Base-by-base conservation (phyloP, 2,329 filamentous ascomycete species). In the Ascochyta fabae region DNA sequence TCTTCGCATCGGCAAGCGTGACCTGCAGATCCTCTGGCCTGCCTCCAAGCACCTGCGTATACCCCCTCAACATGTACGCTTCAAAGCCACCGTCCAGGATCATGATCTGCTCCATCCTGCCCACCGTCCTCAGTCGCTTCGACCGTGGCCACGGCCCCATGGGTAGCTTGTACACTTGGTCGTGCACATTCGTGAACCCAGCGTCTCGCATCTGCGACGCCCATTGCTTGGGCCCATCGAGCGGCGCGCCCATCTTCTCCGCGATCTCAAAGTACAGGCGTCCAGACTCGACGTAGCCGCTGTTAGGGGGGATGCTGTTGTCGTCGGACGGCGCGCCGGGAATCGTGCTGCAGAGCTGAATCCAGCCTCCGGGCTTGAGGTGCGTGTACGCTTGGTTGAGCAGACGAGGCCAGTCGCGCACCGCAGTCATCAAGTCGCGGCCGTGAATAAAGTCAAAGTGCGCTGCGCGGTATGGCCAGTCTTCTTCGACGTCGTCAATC, bases 181-280 rank as follows among this genome's bases (percentile, higher is more conserved):
- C 72, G 43, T 75, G 65, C 13, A 81, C 75, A 36, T 81, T 77
- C 22, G 75, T 69, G 56, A 80, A 81, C 2, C 79, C 80, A 0
- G 71, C 76, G 6, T 71, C 68, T 6, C 53, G 53, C 62, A 66
- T 65, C 22, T 64, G 64, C 6, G 72, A 65, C 62, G 79, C 74
- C 69, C 74, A 75, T 12, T 27, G 27, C 0, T 59, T 60, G 2
- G 61, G 63, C 2, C 63, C 71, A 35, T 72, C 72, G 35, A 79
- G 69, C 42, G 72, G 71, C 3, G 72, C 70, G 3, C 70, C 70
- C 57, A 67, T 64, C 29, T 62, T 64, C 44, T 64, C 57, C 0
- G 64, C 61, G 6, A 64, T 61, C 24, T 66, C 64, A 35, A 59
- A 65, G 40, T 66, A 66, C 10, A 67, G 27, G 2, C 63, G 63